A percentile compares a stretch with the other conserved stretches of the same genome.
Evolutionary conservation across 352 stramenopile genomes (phyloP).

Genomic region (Saprolegnia parasitica): DNA sequence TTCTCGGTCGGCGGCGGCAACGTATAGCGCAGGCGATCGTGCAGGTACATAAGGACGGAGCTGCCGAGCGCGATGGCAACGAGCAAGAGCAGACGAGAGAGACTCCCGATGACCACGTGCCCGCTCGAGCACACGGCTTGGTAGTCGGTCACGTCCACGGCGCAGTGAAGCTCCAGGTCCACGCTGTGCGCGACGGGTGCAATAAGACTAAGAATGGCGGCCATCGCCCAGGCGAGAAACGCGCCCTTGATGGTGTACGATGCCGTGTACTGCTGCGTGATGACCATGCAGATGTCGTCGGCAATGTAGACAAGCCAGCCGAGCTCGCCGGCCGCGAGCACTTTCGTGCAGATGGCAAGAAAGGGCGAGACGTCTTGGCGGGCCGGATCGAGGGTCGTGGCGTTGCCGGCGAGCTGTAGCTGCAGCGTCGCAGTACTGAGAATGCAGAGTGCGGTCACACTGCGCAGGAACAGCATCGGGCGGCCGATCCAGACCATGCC

Average conservation of each 20-base stretch:
- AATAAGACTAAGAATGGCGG: background rate
- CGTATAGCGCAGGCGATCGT: background rate
- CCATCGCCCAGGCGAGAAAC: background rate
- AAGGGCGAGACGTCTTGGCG: background rate
- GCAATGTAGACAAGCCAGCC: slow-evolving; percentile 11
- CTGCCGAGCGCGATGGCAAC: background rate
- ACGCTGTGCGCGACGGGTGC: background rate
- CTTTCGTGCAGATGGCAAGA: background rate
- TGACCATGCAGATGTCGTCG: background rate
- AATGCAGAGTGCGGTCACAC: background rate
- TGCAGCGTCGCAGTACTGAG: slow-evolving; percentile 1
- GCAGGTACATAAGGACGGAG: background rate
- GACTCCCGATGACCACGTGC: background rate
- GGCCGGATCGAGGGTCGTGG: background rate
- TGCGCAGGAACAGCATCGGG: slow-evolving; percentile 4
- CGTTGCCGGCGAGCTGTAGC: background rate
- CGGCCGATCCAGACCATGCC: slow-evolving; percentile 19
- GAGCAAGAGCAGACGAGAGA: background rate
- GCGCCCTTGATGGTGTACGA: background rate
- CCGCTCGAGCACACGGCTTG: slow-evolving; percentile 16
- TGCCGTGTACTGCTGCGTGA: background rate
- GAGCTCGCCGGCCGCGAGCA: slow-evolving; percentile 8
- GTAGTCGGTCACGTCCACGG: background rate
- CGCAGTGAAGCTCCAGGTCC: background rate
- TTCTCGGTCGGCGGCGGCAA: background rate